phyloP scores from a whole-genome alignment of 1,139 yeast genomes.

The Geotrichum europaeum region DNA sequence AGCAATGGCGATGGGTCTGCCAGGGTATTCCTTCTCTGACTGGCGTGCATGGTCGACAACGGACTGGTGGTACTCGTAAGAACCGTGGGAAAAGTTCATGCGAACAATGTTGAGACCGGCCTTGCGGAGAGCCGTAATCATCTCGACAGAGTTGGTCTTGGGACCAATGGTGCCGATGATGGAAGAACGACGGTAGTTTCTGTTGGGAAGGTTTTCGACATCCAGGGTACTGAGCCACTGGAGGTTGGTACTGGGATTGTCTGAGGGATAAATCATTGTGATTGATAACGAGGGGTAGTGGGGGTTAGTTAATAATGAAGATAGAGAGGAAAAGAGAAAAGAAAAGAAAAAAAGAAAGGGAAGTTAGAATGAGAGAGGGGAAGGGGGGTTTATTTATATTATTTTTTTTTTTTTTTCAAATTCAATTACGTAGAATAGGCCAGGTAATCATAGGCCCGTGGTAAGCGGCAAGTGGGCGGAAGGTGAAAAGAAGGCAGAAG shows the following conservation, averaged over 20 bases:
- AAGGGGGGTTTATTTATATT: not conserved
- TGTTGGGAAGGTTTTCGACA: constrained; percentile 71
- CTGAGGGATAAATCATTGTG: constrained; percentile 30
- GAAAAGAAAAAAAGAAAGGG: constrained; percentile 1
- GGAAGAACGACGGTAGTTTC: constrained; percentile 86
- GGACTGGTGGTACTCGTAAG: constrained; percentile 92
- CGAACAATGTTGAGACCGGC: constrained; percentile 97
- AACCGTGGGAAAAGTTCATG: constrained; percentile 98
- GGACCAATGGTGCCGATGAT: constrained; percentile 98
- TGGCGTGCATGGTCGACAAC: constrained; percentile 94
- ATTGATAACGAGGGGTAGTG: not conserved
- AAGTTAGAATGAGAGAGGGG: not conserved
- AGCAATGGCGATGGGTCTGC: constrained; percentile 97
- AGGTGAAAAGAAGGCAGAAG: not conserved
- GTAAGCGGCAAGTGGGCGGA: not conserved
- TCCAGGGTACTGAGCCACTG: constrained; percentile 84
- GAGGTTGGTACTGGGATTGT: constrained; percentile 38
- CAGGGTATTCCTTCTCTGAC: constrained; percentile 83
- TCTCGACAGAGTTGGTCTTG: constrained; percentile 86
- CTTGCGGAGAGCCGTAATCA: constrained; percentile 80
- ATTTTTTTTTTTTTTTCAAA: not conserved
- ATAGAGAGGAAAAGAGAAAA: not conserved
- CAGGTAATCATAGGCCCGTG: not conserved
- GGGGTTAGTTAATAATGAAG: not conserved
- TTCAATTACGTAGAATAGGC: not conserved